Evolutionary conservation across 2,329 filamentous ascomycete species (phyloP), one percentile per base, ranked within the genome.

Genomic region (Pyrenochaeta sp.): DNA sequence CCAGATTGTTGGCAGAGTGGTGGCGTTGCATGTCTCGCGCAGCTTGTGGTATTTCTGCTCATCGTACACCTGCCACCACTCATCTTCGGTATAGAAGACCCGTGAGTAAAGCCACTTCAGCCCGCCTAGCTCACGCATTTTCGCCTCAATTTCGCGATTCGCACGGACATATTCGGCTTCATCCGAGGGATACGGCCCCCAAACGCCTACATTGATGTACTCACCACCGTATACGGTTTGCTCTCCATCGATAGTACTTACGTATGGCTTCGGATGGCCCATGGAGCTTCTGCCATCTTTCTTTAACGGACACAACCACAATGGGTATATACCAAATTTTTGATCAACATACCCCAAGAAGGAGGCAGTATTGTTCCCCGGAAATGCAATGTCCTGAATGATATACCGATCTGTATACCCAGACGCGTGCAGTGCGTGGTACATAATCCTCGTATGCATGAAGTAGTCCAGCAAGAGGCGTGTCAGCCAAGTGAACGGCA

Each of bases 31-130:
- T 69, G 88, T 89, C 20, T 68, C 56, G 14, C 89, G 78, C 61
- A 92, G 77, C 1, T 68, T 77, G 29, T 90, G 83, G 71, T 92
- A 91, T 82, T 82, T 85, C 17, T 70, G 65, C 37, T 78, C 75
- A 43, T 85, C 80, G 71, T 90, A 90, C 45, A 87, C 79, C 30
- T 77, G 66, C 87, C 87, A 90, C 75, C 90, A 92, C 68, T 90
- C 85, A 0, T 82, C 77, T 68, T 90, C 84, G n/a, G 84, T 82
- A 73, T 95, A 95, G 77, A 92, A 96, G 0, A 90, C 89, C 67
- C 94, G 90, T 2, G 91, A 91, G 74, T 96, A 96, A 11, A 96
- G 79, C 89, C 91, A 95, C 78, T 96, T 96, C 79, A 90, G 85
- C 2, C 91, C 92, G 41, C 87, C 87, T 1, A 95, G 82, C 60